phyloP scores from a whole-genome alignment of 306 rosid genomes.

The Hylodesmum podocarpum region DNA sequence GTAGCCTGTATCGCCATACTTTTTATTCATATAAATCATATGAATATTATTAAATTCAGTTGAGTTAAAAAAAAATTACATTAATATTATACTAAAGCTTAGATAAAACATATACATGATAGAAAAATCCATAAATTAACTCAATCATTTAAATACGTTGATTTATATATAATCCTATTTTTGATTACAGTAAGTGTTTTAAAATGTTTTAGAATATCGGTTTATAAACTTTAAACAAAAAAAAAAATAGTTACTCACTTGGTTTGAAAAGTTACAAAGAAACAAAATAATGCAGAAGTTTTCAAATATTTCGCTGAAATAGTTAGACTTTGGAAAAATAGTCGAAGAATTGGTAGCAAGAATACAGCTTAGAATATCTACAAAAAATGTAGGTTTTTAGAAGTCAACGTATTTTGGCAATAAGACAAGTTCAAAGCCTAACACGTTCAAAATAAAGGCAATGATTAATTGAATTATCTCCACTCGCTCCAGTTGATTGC shows the following conservation, averaged over 20 bases:
- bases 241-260: neutral
- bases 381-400: neutral
- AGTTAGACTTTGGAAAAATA: neutral
- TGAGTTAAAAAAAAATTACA: too few relatives aligned
- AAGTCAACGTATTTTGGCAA: neutral
- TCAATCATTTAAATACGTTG: too few relatives aligned
- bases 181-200: too few relatives aligned
- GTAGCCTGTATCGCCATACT: too few relatives aligned
- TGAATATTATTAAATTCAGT: too few relatives aligned
- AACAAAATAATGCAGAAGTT: neutral
- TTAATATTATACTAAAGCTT: too few relatives aligned
- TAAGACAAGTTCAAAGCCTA: neutral
- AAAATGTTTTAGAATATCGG: too few relatives aligned
- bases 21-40: too few relatives aligned
- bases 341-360: neutral
- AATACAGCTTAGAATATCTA: neutral
- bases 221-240: too few relatives aligned
- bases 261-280: neutral
- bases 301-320: neutral
- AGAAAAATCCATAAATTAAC: too few relatives aligned
- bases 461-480: neutral
- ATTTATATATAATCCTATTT: too few relatives aligned
- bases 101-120: too few relatives aligned
- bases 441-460: neutral
- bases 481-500: neutral